Conservation (phyloP, 2,329 filamentous ascomycete species). For the Hymenoscyphus albidus region DNA sequence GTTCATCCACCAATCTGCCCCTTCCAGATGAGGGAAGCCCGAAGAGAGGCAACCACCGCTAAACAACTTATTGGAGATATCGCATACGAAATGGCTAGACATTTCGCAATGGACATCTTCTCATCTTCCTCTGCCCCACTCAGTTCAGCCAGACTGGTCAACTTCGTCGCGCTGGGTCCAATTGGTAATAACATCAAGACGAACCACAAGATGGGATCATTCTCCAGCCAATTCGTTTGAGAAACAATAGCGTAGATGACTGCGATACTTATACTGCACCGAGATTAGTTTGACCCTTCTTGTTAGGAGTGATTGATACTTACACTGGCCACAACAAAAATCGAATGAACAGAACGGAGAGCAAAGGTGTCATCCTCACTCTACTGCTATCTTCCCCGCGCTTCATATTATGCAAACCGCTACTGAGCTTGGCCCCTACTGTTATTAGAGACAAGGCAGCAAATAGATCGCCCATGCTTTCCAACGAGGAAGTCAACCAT, state of each 20-base stretch:
- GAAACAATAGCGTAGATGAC: slow-evolving; percentile 52
- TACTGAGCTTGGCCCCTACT: slow-evolving; percentile 59
- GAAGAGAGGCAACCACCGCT: slow-evolving; percentile 36
- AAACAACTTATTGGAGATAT: slow-evolving; percentile 37
- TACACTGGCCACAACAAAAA: slow-evolving; percentile 57
- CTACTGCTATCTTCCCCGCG: slow-evolving; percentile 40
- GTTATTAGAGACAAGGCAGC: slow-evolving; percentile 61
- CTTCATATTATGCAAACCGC: slow-evolving; percentile 48
- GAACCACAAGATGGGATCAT: slow-evolving; percentile 86
- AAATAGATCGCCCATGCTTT: slow-evolving; percentile 61
- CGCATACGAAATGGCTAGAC: slow-evolving; percentile 39
- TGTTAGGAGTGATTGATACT: slow-evolving; percentile 6
- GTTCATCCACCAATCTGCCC: neutral
- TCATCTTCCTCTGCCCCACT: slow-evolving; percentile 37
- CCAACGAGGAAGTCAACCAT: slow-evolving; percentile 59
- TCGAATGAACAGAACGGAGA: slow-evolving; percentile 49
- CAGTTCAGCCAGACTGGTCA: slow-evolving; percentile 43
- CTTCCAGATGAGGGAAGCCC: slow-evolving; percentile 25
- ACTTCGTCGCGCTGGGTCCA: slow-evolving; percentile 44
- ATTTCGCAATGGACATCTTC: slow-evolving; percentile 41
- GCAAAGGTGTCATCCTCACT: slow-evolving; percentile 46
- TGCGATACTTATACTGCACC: slow-evolving; percentile 43
- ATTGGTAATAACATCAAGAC: slow-evolving; percentile 65
- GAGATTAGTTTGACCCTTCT: neutral
- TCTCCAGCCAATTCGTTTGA: slow-evolving; percentile 60